Percentiles rank a stretch among this genome's conserved stretches.
These are phyloP conservation scores for Cyberlindnera meyerae DNA, from an alignment of 805 yeast species.

Conservation along the genomic window DNA sequence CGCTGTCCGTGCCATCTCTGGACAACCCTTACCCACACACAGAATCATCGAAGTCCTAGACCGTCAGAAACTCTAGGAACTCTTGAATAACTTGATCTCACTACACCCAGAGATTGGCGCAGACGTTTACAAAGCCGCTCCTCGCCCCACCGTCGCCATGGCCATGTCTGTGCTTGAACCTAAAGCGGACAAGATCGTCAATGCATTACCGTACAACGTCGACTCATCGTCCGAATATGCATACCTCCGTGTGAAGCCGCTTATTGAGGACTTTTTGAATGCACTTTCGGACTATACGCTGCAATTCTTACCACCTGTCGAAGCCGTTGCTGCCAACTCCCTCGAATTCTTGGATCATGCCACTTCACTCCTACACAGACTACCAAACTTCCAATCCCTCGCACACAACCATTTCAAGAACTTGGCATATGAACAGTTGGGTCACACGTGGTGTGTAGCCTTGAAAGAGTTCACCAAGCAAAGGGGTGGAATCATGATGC, in stretches of 20 bases:
- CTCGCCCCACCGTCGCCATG: slow-evolving; percentile 52
- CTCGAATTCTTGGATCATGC: slow-evolving; percentile 60
- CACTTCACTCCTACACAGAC: slow-evolving; percentile 50
- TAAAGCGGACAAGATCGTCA: slow-evolving; percentile 36
- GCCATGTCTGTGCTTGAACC: slow-evolving; percentile 45
- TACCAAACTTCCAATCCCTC: slow-evolving; percentile 60
- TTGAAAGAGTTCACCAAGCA: slow-evolving; percentile 31
- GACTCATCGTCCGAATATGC: slow-evolving; percentile 72
- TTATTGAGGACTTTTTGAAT: slow-evolving; percentile 61
- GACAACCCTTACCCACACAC: slow-evolving; percentile 56
- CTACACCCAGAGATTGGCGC: slow-evolving; percentile 57
- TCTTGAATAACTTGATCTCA: slow-evolving; percentile 50
- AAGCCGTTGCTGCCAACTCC: slow-evolving; percentile 44
- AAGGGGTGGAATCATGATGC: slow-evolving; percentile 26
- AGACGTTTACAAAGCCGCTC: slow-evolving; percentile 48
- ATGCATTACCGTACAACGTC: slow-evolving; percentile 68
- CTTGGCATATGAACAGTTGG: slow-evolving; percentile 57
- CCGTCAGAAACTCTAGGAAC: slow-evolving; percentile 44
- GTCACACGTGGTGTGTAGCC: slow-evolving; percentile 51
- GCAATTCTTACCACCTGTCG: slow-evolving; percentile 68
- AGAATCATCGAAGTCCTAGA: slow-evolving; percentile 69
- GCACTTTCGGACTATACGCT: slow-evolving; percentile 71
- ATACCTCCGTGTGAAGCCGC: slow-evolving; percentile 64
- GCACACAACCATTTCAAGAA: slow-evolving; percentile 36
- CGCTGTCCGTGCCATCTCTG: slow-evolving; percentile 34